Conservation (phyloP, 805 yeast genomes). For the Metschnikowia shivogae region DNA sequence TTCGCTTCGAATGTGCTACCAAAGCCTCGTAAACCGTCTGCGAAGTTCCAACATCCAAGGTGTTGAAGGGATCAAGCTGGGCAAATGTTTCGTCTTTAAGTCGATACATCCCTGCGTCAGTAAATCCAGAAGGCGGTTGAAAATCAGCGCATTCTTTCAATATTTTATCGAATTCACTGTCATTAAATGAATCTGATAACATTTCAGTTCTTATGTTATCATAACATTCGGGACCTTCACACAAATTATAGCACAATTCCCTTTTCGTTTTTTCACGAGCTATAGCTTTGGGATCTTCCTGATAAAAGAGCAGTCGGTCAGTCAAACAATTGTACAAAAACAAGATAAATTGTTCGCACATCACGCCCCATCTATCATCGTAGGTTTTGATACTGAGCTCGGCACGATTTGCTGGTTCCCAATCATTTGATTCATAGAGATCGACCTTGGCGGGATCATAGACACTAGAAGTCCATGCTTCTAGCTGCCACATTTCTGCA, state of each 20-base stretch:
- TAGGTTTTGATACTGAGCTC: conserved; percentile 38
- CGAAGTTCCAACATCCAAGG: conserved; percentile 38
- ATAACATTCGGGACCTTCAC: conserved; percentile 40
- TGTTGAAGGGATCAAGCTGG: conserved; percentile 51
- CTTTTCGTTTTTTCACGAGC: conserved; percentile 25
- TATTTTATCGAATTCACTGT: conserved; percentile 42
- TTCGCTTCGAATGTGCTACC: conserved; percentile 15
- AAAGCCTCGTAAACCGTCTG: conserved; percentile 50
- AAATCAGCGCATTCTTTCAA: conserved; percentile 62
- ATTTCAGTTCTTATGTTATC: conserved; percentile 23
- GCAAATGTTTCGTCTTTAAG: conserved; percentile 54
- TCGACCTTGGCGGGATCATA: neutral
- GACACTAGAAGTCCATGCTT: conserved; percentile 17
- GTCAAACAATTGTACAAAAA: conserved; percentile 45
- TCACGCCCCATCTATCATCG: conserved; percentile 45
- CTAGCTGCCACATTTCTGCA: conserved; percentile 55
- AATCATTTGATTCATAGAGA: neutral
- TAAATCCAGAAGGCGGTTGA: conserved; percentile 54
- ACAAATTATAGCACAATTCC: conserved; percentile 47
- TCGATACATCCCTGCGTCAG: conserved; percentile 61
- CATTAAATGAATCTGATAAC: conserved; percentile 20
- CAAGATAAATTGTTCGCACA: conserved; percentile 40
- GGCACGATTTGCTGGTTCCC: conserved; percentile 35
- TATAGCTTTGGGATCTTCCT: neutral
- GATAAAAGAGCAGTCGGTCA: conserved; percentile 28